Percentiles rank a stretch among this genome's conserved stretches.
Evolutionary conservation across 495 filamentous ascomycete genomes (phyloP).

Genomic region (Aspergillus wentii): DNA sequence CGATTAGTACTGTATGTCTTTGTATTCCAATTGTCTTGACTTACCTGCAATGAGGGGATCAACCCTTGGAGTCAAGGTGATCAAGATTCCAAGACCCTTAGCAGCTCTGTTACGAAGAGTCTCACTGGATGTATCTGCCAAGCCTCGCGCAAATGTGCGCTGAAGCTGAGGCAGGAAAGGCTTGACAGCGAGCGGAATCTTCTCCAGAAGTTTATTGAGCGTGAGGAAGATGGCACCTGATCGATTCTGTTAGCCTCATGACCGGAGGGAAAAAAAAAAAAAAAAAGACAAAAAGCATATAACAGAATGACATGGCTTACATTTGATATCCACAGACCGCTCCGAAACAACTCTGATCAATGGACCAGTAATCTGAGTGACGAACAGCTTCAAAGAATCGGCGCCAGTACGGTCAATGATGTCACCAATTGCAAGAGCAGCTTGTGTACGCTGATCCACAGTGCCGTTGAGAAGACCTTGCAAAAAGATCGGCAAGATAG

Average conservation of each 20-base stretch:
- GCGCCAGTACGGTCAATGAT: conserved; percentile 86
- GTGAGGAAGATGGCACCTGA: conserved; percentile 84
- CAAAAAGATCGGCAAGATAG: conserved; percentile 92
- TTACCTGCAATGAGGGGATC: conserved; percentile 74
- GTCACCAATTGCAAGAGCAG: conserved; percentile 91
- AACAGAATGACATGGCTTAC: no score
- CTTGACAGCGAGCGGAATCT: conserved; percentile 93
- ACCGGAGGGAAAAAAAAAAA: no score
- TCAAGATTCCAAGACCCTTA: conserved; percentile 92
- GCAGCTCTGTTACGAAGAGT: conserved; percentile 81
- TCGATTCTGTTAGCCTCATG: no score
- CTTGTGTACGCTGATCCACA: conserved; percentile 82
- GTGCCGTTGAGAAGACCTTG: conserved; percentile 97
- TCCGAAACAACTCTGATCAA: conserved; percentile 97
- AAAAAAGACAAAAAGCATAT: not conserved
- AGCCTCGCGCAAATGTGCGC: conserved; percentile 89
- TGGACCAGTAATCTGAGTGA: conserved; percentile 95
- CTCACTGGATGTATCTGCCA: conserved; percentile 91
- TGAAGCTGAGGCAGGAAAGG: conserved; percentile 97
- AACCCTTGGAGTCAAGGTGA: conserved; percentile 91
- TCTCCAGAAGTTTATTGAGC: conserved; percentile 90
- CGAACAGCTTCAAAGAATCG: conserved; percentile 82
- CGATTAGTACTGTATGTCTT: no score
- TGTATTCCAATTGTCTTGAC: no score
- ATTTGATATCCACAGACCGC: conserved; percentile 87